phyloP scores from a whole-genome alignment of 2,329 filamentous ascomycete species.

The Scytalidium sp. region DNA sequence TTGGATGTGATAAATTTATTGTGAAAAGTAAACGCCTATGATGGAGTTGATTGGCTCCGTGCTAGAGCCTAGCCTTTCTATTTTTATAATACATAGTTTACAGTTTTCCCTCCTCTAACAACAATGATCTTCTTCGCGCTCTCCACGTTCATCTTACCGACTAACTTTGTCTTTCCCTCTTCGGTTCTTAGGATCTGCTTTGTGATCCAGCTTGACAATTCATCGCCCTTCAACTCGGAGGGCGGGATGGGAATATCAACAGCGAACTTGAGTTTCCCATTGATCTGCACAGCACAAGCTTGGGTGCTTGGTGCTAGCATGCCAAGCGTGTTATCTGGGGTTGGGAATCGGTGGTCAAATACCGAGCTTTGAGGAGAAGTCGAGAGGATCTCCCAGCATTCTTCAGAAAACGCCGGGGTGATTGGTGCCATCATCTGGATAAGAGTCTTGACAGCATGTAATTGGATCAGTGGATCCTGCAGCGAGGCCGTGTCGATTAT shows the following conservation, averaged over 20 bases:
- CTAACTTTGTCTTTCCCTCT: constrained; percentile 51
- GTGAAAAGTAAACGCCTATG: no score
- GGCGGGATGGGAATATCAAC: constrained; percentile 59
- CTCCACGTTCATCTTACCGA: constrained; percentile 37
- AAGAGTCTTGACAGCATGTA: constrained; percentile 50
- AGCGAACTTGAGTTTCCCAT: constrained; percentile 72
- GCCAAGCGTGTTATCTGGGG: constrained; percentile 46
- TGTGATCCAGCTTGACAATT: constrained; percentile 58
- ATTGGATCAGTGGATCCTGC: constrained; percentile 19
- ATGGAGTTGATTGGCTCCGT: no score
- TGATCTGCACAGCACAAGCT: constrained; percentile 69
- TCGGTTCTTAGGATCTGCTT: constrained; percentile 57
- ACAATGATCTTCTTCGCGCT: constrained; percentile 64
- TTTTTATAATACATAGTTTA: constrained; percentile 66
- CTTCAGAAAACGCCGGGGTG: constrained; percentile 75
- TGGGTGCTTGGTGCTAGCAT: constrained; percentile 48
- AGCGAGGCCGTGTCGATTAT: constrained; percentile 44
- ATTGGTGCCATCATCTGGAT: constrained; percentile 76
- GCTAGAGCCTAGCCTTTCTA: no score
- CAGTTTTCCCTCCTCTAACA: constrained; percentile 61
- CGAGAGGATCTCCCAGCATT: constrained; percentile 67
- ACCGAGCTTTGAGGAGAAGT: constrained; percentile 27
- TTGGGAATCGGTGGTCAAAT: constrained; percentile 55
- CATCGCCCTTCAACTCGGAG: constrained; percentile 36
- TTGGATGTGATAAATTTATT: no score